Percentiles rank a stretch among this genome's conserved stretches.
Evolutionary conservation across 2,329 filamentous ascomycete genomes (phyloP).

Genomic region (Furcasterigmium furcatum): DNA sequence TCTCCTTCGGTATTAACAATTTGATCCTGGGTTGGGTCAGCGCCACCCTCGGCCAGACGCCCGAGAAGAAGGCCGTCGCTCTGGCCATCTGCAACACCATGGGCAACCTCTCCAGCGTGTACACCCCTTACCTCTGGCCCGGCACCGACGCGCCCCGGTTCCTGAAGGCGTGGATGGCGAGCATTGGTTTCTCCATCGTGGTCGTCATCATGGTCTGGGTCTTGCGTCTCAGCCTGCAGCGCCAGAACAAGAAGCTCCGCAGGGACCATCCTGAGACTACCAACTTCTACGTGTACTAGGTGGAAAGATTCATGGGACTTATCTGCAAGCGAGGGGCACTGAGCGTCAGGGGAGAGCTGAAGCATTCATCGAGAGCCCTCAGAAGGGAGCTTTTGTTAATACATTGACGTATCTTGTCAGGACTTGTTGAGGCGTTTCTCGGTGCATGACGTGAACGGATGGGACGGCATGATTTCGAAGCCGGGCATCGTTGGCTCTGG

Average conservation of each 20-base stretch:
- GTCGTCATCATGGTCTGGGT: conserved; percentile 31
- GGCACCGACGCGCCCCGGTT: conserved; percentile 17
- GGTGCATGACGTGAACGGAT: too few relatives aligned
- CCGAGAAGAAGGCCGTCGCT: conserved; percentile 41
- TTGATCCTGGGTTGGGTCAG: conserved; percentile 41
- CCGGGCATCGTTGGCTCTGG: too few relatives aligned
- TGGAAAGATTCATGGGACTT: too few relatives aligned
- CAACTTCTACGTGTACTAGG: conserved; percentile 23
- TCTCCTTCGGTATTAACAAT: conserved; percentile 35
- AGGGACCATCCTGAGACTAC: conserved; percentile 13
- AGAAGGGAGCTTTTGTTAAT: too few relatives aligned
- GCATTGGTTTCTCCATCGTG: conserved; percentile 20
- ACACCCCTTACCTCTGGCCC: conserved; percentile 36
- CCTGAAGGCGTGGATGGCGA: conserved; percentile 9
- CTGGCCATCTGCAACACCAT: conserved; percentile 35
- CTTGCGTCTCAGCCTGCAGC: conserved; percentile 26
- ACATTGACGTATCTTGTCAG: too few relatives aligned
- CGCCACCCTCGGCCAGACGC: conserved; percentile 35
- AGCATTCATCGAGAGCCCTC: too few relatives aligned
- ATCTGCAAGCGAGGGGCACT: too few relatives aligned
- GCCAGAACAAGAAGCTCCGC: conserved; percentile 27
- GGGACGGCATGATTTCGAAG: too few relatives aligned
- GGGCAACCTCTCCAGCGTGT: conserved; percentile 30
- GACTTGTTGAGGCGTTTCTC: too few relatives aligned
- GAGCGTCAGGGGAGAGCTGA: too few relatives aligned